Evolutionary conservation across 352 stramenopile species (phyloP), one percentile per base, ranked within the genome.

Genomic region (Halophytophthora polymorphica): DNA sequence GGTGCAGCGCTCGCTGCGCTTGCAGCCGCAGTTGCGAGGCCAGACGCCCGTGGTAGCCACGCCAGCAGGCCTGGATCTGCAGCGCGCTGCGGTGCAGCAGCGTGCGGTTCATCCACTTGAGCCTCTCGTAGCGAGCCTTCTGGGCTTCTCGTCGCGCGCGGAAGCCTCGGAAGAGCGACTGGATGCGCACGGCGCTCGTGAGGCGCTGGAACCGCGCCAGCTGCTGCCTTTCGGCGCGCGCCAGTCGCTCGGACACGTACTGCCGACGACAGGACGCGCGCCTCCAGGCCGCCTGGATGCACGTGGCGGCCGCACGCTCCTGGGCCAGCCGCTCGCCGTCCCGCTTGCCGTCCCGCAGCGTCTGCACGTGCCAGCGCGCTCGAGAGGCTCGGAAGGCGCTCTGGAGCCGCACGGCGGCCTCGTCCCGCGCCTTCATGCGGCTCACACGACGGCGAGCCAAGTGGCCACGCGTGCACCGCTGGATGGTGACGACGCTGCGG

Each of bases 11-110:
- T 34, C 57, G 58, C 39, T 74, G 66, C 1, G 81, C 78, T 51
- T 87, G 74, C 8, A 74, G 50, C 7, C 67, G 64, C 43, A 93
- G 19, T 39, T 87, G 80, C 18, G 72, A 73, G 28, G 66, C 77
- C 6, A 88, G 45, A 0, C 81, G 80, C 15, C 74, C 80, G 41
- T 88, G 80, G 50, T 73, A 88, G 0, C 83, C 83, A n/a, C 85
- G 74, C 78, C 79, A 95, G 25, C 64, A 73, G 0, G 71, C 65
- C 49, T 95, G 85, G 44, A 93, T 91, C n/a, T 72, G 73, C 11
- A 93, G 60, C 10, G 78, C 83, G 15, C 71, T 81, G 19, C 61
- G 64, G 40, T 89, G 75, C 69, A 90, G 65, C 10, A 79, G 48
- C 4, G 73, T 71, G 2, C 78, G 58, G 39, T 88, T 75, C 59